Evolutionary conservation across 495 filamentous ascomycete species (phyloP).

Genomic region (Penicillium paxilli): DNA sequence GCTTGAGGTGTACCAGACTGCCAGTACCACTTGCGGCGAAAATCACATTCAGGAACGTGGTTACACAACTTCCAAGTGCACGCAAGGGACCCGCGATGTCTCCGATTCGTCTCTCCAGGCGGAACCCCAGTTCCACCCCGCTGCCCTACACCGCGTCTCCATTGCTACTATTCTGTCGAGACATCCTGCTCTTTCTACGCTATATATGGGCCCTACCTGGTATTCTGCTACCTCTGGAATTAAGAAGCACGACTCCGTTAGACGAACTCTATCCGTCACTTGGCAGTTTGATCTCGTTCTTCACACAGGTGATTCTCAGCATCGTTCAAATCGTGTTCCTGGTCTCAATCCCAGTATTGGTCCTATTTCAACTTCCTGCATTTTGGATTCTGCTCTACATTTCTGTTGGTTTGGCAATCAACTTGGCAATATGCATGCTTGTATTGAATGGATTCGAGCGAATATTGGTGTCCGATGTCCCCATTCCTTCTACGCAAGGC

Average conservation of each 20-base stretch:
- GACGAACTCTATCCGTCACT: constrained; percentile 57
- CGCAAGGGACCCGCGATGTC: neutral
- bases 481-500: constrained; percentile 14
- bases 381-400: constrained; percentile 48
- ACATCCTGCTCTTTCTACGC: constrained; percentile 53
- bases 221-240: constrained; percentile 52
- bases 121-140: constrained; percentile 17
- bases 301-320: constrained; percentile 50
- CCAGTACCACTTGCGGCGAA: too few relatives aligned
- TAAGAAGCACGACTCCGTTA: constrained; percentile 48
- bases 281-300: constrained; percentile 50
- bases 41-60: neutral
- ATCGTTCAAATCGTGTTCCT: constrained; percentile 36
- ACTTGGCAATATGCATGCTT: constrained; percentile 46
- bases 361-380: constrained; percentile 47
- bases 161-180: constrained; percentile 51
- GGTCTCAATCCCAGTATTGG: constrained; percentile 46
- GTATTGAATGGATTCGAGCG: constrained; percentile 41
- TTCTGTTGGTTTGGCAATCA: constrained; percentile 39
- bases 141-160: constrained; percentile 61
- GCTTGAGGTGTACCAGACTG: too few relatives aligned
- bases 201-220: constrained; percentile 51
- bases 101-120: neutral
- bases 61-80: neutral
- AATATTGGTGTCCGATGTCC: constrained; percentile 26